Conservation (phyloP, 179 eudicot species). For the Silene vulgaris region DNA sequence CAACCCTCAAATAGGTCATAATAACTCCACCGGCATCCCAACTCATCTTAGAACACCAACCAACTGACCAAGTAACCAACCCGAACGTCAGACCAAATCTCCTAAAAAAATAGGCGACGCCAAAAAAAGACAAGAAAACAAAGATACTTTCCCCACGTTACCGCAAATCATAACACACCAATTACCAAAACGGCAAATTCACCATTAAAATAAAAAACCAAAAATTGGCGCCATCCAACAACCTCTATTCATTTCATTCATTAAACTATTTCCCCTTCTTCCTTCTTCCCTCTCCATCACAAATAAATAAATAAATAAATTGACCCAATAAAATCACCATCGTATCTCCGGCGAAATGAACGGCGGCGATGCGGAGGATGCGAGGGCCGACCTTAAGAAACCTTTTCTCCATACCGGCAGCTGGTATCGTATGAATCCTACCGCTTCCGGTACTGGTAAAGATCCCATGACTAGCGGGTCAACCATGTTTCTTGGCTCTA, state of each 20-base stretch:
- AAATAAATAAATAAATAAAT: too few relatives aligned
- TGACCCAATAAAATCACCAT: neutral
- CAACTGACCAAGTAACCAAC: too few relatives aligned
- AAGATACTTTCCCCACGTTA: conserved; percentile 1
- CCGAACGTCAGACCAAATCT: too few relatives aligned
- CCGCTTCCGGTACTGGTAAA: conserved; percentile 8
- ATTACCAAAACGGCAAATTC: neutral
- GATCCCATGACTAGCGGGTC: conserved; percentile 20
- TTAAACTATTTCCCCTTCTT: neutral
- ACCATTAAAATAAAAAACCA: conserved; percentile 10
- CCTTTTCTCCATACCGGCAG: conserved; percentile 80
- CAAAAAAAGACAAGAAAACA: conserved; percentile 1
- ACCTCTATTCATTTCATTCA: neutral
- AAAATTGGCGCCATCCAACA: conserved; percentile 29
- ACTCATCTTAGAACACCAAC: too few relatives aligned
- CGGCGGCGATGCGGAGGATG: conserved; percentile 36
- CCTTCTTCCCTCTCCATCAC: neutral
- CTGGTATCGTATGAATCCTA: conserved; percentile 61
- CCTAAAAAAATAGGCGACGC: too few relatives aligned
- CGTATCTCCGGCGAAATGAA: conserved; percentile 22
- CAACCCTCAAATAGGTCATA: too few relatives aligned
- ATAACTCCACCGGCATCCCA: too few relatives aligned
- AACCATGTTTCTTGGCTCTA: conserved; percentile 25
- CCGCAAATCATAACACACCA: neutral
- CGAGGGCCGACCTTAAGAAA: conserved; percentile 50